Conservation (phyloP, 495 filamentous ascomycete species). For the Penicillium dipodomyicola region DNA sequence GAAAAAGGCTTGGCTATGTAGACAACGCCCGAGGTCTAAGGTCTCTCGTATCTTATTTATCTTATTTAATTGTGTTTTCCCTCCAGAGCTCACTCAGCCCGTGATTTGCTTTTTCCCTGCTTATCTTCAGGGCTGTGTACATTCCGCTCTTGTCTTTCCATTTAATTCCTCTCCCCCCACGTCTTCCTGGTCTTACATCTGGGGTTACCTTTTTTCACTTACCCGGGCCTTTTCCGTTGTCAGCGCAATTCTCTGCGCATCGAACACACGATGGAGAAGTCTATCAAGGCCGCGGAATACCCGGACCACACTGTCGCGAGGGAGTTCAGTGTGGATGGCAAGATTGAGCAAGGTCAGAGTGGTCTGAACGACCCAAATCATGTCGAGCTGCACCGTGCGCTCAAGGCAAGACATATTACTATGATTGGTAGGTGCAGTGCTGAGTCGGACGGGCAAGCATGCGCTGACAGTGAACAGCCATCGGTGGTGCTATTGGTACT, state of each 20-base stretch:
- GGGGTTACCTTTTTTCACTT: background rate
- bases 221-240: background rate
- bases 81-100: background rate
- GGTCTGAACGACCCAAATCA: slow-evolving; percentile 26
- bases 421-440: slow-evolving; percentile 60
- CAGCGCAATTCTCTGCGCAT: background rate
- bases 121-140: slow-evolving; percentile 1
- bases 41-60: background rate
- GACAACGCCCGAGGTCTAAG: background rate
- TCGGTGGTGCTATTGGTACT: slow-evolving; percentile 84
- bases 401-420: slow-evolving; percentile 74
- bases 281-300: slow-evolving; percentile 18
- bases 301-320: slow-evolving; percentile 9
- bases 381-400: slow-evolving; percentile 60
- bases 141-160: background rate
- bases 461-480: slow-evolving; percentile 46
- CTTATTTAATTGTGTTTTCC: background rate
- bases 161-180: background rate
- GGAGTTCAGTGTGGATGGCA: slow-evolving; percentile 26
- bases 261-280: slow-evolving; percentile 9
- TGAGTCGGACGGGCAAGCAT: background rate
- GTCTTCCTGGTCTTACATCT: background rate
- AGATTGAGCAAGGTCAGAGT: slow-evolving; percentile 30
- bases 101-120: background rate
- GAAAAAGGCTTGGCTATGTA: slow-evolving; percentile 1